Evolutionary conservation across 495 filamentous ascomycete species (phyloP).

Genomic region (Tuber borchii): DNA sequence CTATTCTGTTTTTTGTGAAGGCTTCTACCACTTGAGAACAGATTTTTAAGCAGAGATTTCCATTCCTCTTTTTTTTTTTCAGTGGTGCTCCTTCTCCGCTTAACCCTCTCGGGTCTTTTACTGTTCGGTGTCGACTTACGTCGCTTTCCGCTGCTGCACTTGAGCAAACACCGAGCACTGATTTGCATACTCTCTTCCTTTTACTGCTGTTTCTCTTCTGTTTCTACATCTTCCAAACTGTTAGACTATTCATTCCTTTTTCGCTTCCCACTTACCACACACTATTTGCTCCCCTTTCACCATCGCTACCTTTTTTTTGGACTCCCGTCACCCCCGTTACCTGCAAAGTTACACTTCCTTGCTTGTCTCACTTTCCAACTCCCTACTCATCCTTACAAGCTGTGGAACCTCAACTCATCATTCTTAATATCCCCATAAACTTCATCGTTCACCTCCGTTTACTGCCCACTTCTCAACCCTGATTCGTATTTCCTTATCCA

Average conservation of each 20-base stretch:
- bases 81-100: neutral
- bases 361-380: constrained; percentile 2
- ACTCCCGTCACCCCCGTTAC: constrained; percentile 1
- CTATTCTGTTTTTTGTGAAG: neutral
- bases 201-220: neutral
- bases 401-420: constrained; percentile 6
- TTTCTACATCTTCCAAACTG: neutral
- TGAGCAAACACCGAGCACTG: neutral
- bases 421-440: constrained; percentile 3
- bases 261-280: neutral
- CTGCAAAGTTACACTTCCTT: constrained; percentile 3
- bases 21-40: neutral
- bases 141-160: constrained; percentile 1
- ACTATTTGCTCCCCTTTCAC: neutral
- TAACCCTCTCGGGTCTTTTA: constrained; percentile 1
- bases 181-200: neutral
- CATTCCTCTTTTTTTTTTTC: neutral
- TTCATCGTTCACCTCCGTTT: neutral
- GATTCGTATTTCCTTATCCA: neutral
- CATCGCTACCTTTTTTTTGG: neutral
- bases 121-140: neutral
- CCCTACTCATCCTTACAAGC: neutral
- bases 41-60: neutral
- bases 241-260: neutral
- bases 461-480: neutral